These are phyloP conservation scores for Fraxinus nigra DNA, from an alignment of 305 asterid genomes.

Conservation along the genomic window DNA sequence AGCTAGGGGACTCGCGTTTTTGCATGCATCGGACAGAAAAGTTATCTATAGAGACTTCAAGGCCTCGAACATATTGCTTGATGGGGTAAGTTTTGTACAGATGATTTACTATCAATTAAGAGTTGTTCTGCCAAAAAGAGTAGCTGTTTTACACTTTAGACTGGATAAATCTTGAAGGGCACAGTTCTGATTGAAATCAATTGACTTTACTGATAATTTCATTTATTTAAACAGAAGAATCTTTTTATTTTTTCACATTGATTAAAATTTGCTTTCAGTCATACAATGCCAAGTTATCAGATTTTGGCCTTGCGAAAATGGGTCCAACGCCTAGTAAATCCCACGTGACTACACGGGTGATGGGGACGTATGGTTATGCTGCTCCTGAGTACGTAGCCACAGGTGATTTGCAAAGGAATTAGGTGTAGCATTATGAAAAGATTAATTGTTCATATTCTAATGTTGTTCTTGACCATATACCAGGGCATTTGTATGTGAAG, in stretches of 20 bases:
- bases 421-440: neutral
- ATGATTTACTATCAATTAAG: too few relatives aligned
- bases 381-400: slow-evolving; percentile 62
- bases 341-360: slow-evolving; percentile 53
- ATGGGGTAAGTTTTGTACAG: slow-evolving; percentile 31
- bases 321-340: slow-evolving; percentile 54
- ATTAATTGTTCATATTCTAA: neutral
- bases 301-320: slow-evolving; percentile 56
- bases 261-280: slow-evolving; percentile 28
- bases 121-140: too few relatives aligned
- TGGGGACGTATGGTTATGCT: slow-evolving; percentile 62
- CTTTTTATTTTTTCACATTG: neutral
- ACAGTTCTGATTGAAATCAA: neutral
- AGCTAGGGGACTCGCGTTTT: slow-evolving; percentile 53
- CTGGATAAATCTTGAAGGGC: neutral
- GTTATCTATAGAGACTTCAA: slow-evolving; percentile 55
- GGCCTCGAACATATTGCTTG: slow-evolving; percentile 58
- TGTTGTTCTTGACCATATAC: neutral
- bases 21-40: slow-evolving; percentile 42
- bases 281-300: slow-evolving; percentile 57
- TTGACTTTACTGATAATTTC: neutral
- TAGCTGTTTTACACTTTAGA: neutral
- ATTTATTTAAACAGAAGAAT: neutral
- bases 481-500: slow-evolving; percentile 57
- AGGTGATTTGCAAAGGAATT: slow-evolving; percentile 27